Conservation (phyloP, 2,329 filamentous ascomycete genomes). For the Emmonsiellopsis sp. region DNA sequence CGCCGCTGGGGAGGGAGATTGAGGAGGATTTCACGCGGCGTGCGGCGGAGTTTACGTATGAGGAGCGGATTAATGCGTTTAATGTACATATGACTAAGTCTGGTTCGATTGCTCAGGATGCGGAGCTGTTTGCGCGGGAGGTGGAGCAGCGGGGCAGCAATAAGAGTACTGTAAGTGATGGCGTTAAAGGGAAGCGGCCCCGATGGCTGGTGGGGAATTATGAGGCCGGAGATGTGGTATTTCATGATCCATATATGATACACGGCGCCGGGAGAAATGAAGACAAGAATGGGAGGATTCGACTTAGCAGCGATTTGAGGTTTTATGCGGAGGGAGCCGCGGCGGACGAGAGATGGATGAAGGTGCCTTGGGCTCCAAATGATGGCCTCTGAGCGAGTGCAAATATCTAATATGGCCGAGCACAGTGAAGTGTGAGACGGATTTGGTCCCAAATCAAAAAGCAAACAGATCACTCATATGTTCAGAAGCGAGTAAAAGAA, state of each 20-base stretch:
- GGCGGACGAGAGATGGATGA: slow-evolving; percentile 28
- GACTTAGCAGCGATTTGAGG: slow-evolving; percentile 34
- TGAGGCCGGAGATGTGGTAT: slow-evolving; percentile 33
- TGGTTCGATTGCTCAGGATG: slow-evolving; percentile 18
- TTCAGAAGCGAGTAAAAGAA: no score
- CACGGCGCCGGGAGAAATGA: slow-evolving; percentile 33
- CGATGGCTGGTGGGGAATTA: slow-evolving; percentile 27
- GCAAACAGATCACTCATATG: no score
- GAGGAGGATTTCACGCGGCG: slow-evolving; percentile 29
- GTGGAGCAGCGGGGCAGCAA: slow-evolving; percentile 7
- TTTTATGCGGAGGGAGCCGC: slow-evolving; percentile 29
- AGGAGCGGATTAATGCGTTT: slow-evolving; percentile 24
- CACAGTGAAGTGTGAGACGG: no score
- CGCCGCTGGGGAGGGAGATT: slow-evolving; percentile 25
- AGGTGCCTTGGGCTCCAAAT: slow-evolving; percentile 25
- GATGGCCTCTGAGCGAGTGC: slow-evolving; percentile 19
- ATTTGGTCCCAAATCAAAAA: no score
- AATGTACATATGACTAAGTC: slow-evolving; percentile 21
- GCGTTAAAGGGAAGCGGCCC: not conserved
- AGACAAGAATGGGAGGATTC: slow-evolving; percentile 28
- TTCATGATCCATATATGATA: slow-evolving; percentile 37
- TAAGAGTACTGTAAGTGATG: not conserved
- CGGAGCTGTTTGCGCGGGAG: slow-evolving; percentile 14
- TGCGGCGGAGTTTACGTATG: slow-evolving; percentile 17
- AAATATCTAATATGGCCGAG: no score